Base-by-base conservation (phyloP, 371 early-diverging fungal genomes). In the Mortierella polycephala region DNA sequence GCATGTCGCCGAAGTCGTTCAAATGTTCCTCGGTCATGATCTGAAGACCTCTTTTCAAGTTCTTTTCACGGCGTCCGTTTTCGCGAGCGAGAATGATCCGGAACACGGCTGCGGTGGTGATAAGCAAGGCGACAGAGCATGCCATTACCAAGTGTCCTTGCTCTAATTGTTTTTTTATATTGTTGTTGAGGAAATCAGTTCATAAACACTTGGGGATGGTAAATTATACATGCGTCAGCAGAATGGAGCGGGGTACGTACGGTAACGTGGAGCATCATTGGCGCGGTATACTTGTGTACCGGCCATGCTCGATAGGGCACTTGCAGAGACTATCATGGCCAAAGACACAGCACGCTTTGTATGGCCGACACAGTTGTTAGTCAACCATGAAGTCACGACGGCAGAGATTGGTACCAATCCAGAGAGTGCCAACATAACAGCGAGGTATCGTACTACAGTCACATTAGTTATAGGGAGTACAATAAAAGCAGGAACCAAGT, bases 231-330 rank as follows among this genome's bases (percentile, higher is more conserved):
- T 13, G 3, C 16, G 5, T 23, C 21, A 23, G 47, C 18, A 57
- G 47, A 8, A 21, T 0, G 12, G 6, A 16, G 14, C 4, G 14
- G 37, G 7, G 52, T n/a, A 44, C 69, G 30, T 75, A 75, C 70
- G 67, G 23, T 70, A 75, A 13, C 75, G 75, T 1, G 93, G 93
- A 6, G 85, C 87, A 58, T 93, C 92, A 20, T 81, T 67, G 10
- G 81, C 75, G 41, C 90, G 86, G 62, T 92, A 93, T 12, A 88
- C 83, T 61, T 89, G 90, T 12, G 90, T 88, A 39, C 90, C 88
- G 59, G 85, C 81, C 62, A 74, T 67, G 11, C 71, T 51, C 10
- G 89, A 89, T 4, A 90, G 67, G 20, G 86, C 86, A 23, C 90
- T 90, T 30, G 87, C 74, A 0, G 86, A 85, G 51, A 89, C 81